Percentiles rank a stretch among this genome's conserved stretches.
These are phyloP conservation scores for Tuber microsphaerosporum DNA, from an alignment of 495 filamentous ascomycete species.

Conservation along the genomic window DNA sequence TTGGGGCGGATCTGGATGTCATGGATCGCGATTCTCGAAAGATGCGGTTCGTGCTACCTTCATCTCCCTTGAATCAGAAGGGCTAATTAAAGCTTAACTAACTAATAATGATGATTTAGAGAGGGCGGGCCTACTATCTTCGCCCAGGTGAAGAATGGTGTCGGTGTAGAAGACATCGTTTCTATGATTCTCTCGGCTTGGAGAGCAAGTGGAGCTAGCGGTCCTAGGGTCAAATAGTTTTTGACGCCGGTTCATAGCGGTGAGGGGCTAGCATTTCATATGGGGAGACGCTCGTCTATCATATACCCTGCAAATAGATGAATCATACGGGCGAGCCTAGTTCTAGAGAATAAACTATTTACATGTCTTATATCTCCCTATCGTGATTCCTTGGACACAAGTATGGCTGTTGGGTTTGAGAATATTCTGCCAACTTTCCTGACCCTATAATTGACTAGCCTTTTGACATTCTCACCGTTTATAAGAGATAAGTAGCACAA, in stretches of 20 bases:
- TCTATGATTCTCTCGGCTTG: conserved; percentile 84
- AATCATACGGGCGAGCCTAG: neutral
- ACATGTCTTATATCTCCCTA: neutral
- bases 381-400: neutral
- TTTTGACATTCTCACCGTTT: neutral
- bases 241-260: neutral
- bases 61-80: neutral
- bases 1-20: conserved; percentile 82
- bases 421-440: neutral
- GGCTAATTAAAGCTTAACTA: neutral
- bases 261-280: neutral
- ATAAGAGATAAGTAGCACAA: neutral
- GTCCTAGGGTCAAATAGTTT: conserved; percentile 22
- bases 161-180: conserved; percentile 75
- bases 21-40: conserved; percentile 93
- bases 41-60: conserved; percentile 55
- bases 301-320: neutral
- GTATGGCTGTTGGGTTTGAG: neutral
- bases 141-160: conserved; percentile 88
- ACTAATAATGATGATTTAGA: conserved; percentile 22
- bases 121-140: conserved; percentile 97
- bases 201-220: conserved; percentile 70
- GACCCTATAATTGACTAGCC: neutral
- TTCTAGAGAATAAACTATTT: neutral
- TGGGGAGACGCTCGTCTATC: neutral